These are phyloP conservation scores for Fraxinus albicans DNA, from an alignment of 305 asterid species.

Conservation along the genomic window DNA sequence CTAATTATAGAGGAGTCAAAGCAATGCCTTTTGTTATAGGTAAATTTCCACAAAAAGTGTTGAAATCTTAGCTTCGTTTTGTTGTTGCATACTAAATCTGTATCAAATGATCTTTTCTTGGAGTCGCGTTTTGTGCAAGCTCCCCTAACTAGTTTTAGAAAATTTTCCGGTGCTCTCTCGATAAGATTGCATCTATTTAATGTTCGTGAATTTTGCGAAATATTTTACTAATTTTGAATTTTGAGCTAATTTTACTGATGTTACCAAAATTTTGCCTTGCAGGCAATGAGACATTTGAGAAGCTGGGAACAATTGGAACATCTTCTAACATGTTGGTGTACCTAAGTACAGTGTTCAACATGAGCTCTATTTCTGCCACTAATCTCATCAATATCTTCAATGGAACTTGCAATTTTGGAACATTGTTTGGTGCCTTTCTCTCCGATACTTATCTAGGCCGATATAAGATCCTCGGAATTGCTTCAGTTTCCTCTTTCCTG, in stretches of 20 bases:
- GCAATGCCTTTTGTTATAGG: slow-evolving; percentile 59
- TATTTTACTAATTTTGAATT: not conserved
- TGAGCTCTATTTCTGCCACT: slow-evolving; percentile 63
- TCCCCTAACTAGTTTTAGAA: not conserved
- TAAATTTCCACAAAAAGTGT: not conserved
- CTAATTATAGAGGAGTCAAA: slow-evolving; percentile 44
- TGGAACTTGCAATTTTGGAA: slow-evolving; percentile 79
- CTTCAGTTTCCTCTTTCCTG: too few relatives aligned
- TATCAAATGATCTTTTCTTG: not conserved
- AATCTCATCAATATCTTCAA: slow-evolving; percentile 63
- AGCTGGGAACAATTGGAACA: slow-evolving; percentile 77
- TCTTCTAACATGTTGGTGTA: slow-evolving; percentile 61
- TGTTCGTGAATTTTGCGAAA: not conserved
- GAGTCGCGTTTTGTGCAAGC: not conserved
- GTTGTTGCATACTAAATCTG: not conserved
- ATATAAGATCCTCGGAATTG: too few relatives aligned
- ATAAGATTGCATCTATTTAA: not conserved
- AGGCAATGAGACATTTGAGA: slow-evolving; percentile 90
- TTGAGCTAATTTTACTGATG: not conserved
- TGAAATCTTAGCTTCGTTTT: not conserved
- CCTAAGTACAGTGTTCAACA: slow-evolving; percentile 59
- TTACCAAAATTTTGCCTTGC: not conserved
- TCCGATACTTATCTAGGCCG: too few relatives aligned
- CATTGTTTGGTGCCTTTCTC: slow-evolving; percentile 52
- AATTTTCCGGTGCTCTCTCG: not conserved